phyloP scores from a whole-genome alignment of 768 basidiomycete genomes.

The Panaeolus cyanescens region DNA sequence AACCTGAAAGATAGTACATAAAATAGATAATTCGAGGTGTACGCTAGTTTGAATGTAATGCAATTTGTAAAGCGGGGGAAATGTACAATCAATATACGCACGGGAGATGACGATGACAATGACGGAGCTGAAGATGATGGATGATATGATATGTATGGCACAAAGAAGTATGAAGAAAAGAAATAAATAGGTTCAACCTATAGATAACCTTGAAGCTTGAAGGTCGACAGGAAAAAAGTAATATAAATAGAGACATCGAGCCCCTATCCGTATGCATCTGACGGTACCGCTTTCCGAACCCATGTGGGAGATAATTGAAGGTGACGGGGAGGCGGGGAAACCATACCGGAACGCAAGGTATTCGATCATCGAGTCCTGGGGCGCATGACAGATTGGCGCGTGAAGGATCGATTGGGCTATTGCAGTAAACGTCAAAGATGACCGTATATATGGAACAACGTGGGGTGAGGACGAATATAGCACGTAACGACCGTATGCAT shows the following conservation, averaged over 20 bases:
- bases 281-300: background rate
- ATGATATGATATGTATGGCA: background rate
- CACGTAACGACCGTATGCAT: background rate
- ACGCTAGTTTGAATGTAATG: background rate
- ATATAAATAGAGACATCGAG: constrained; percentile 3
- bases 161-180: background rate
- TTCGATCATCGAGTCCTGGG: background rate
- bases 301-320: background rate
- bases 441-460: background rate
- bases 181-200: constrained; percentile 2
- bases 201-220: background rate
- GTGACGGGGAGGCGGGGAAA: no score
- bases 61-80: background rate
- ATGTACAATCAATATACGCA: constrained; percentile 1
- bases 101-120: background rate
- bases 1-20: background rate
- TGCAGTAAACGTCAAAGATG: background rate
- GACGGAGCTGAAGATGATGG: background rate
- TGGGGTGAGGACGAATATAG: background rate
- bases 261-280: background rate
- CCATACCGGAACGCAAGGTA: background rate
- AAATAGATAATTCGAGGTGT: background rate
- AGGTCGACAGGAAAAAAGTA: background rate
- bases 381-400: background rate
- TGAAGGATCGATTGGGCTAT: background rate